Evolutionary conservation across 2,329 filamentous ascomycete species (phyloP), one percentile per base, ranked within the genome.

Genomic region (Claviceps citrina): DNA sequence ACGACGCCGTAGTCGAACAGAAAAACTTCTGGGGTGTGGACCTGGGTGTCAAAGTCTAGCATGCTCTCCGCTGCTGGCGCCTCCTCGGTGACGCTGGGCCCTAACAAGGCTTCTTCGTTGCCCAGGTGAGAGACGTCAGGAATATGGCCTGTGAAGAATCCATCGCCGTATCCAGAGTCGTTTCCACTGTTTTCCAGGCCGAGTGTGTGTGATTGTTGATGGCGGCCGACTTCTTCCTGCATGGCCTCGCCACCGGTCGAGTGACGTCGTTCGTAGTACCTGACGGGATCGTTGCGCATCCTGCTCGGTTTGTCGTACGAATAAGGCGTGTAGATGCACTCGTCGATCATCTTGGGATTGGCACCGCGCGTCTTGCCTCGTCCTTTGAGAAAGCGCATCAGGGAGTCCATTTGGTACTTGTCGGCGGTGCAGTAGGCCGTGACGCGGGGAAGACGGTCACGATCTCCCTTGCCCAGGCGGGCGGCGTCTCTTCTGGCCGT

Each of bases 1-100:
- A 95, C 84, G 2, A 94, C 93, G 43, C 91, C 91, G 54, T 98
- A 98, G 55, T 95, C 84, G 54, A 96, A 98, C 10, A 98, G 69
- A 57, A 98, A 98, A 2, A 95, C 73, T 58, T 98, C 91, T 0
- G 91, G 87, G 1, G 83, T 93, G 59, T 95, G 85, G 3, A 96
- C 81, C 36, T 81, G 73, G 3, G 75, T 93, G 54, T 95, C 86
- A 46, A 95, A 84, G 55, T 93, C 84, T 5, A 74, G 69, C 13
- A 71, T 71, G 44, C 54, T 56, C 51, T 65, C 63, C 43, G 65
- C 58, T 22, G 64, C 59, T 16, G 57, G 47, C 9, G 58, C 53
- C 39, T 61, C 56, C 28, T 61, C 59, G 37, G 60, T 55, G 7
- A 55, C 39, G 38, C 47, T 49, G 16, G 57, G 55, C 2, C 56